phyloP scores from a whole-genome alignment of 176 grass and related monocot species.

The Olyra latifolia region DNA sequence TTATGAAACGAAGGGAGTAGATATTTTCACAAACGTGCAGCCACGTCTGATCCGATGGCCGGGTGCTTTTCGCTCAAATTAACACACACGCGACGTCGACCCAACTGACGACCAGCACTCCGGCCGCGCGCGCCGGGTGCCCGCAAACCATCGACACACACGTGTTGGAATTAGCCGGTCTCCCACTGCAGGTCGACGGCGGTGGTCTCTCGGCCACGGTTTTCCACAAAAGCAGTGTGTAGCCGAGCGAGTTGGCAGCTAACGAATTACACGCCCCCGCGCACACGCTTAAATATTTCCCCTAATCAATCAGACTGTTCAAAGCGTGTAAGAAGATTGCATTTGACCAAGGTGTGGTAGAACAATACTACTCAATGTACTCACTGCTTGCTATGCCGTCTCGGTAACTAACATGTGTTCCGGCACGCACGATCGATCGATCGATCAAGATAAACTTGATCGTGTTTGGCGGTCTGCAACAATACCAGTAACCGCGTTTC shows the following conservation, averaged over 20 bases:
- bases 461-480: conserved; percentile 23
- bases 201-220: not conserved
- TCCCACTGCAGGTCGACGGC: conserved; percentile 22
- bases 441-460: not conserved
- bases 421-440: not conserved
- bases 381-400: too few relatives aligned
- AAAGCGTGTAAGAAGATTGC: conserved; percentile 28
- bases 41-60: too few relatives aligned
- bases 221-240: conserved; percentile 38
- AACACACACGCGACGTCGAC: not conserved
- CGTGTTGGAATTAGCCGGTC: conserved; percentile 4
- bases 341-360: conserved; percentile 6
- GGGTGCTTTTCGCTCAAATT: not conserved
- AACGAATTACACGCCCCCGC: not conserved
- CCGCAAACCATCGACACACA: not conserved
- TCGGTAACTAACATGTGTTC: not conserved
- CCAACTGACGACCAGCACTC: not conserved
- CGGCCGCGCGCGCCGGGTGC: too few relatives aligned
- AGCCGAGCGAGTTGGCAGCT: not conserved
- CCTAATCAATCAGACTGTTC: not conserved
- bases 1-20: too few relatives aligned
- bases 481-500: conserved; percentile 25
- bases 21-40: not conserved
- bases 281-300: too few relatives aligned
- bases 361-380: too few relatives aligned